Evolutionary conservation across 2,329 filamentous ascomycete genomes (phyloP).

Genomic region (Apiospora kogelbergensis): DNA sequence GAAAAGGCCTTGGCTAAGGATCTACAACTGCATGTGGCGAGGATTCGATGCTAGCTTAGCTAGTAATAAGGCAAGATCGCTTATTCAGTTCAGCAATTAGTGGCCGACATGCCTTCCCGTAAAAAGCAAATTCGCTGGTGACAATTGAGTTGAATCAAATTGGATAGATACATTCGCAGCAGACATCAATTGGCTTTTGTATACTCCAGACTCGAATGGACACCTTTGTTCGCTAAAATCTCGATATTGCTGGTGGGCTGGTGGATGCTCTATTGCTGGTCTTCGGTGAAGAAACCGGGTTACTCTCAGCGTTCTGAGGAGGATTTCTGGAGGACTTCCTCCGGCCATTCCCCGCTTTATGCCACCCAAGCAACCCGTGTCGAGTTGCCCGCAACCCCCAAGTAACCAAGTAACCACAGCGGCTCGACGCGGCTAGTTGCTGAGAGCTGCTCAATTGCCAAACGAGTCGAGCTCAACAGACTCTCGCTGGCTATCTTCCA

Average conservation of each 20-base stretch:
- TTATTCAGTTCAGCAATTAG: not conserved
- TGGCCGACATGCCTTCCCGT: not conserved
- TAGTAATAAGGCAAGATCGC: not conserved
- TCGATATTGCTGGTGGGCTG: no score
- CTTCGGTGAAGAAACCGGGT: not conserved
- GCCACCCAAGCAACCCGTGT: not conserved
- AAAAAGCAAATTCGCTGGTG: not conserved
- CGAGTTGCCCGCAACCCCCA: not conserved
- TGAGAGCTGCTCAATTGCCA: no score
- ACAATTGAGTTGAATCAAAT: no score
- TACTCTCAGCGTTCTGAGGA: no score
- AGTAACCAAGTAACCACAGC: not conserved
- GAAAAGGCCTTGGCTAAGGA: not conserved
- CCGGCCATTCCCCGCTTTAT: not conserved
- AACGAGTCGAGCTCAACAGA: not conserved
- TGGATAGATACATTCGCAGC: no score
- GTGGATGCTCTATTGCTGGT: not conserved
- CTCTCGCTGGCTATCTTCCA: no score
- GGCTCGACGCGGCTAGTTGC: no score
- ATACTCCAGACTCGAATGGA: not conserved
- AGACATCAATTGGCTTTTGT: not conserved
- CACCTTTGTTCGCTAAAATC: not conserved
- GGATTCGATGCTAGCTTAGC: not conserved
- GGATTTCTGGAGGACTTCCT: conserved; percentile 2
- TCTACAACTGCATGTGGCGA: not conserved